Percentiles rank a stretch among this genome's conserved stretches.
These are phyloP conservation scores for Mycena albidolilacea DNA, from an alignment of 768 basidiomycete species.

Conservation along the genomic window DNA sequence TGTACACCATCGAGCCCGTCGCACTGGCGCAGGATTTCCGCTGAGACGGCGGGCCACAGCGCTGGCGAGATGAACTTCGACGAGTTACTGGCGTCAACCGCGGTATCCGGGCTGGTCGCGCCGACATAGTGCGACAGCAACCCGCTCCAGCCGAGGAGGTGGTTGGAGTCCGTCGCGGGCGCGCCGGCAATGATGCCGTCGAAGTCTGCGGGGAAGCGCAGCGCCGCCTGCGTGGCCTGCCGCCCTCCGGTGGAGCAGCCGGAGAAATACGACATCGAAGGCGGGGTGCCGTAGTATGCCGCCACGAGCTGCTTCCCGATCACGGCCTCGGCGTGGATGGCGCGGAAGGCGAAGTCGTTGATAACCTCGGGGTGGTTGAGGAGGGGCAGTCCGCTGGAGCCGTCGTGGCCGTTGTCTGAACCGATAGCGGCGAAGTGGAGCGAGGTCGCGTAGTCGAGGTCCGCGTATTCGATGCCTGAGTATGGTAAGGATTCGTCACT, in stretches of 20 bases:
- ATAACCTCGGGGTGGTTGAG: not conserved
- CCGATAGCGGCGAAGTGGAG: not conserved
- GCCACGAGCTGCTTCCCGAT: not conserved
- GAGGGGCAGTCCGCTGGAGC: not conserved
- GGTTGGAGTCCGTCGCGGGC: not conserved
- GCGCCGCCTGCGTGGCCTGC: not conserved
- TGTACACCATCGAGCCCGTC: not conserved
- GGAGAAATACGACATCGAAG: not conserved
- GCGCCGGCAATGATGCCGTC: not conserved
- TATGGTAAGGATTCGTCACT: not conserved
- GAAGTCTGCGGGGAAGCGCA: not conserved
- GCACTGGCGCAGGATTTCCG: not conserved
- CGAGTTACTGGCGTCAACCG: not conserved
- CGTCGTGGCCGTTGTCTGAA: slow-evolving; percentile 1
- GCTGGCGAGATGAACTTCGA: not conserved
- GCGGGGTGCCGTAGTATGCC: not conserved
- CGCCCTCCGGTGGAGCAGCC: not conserved
- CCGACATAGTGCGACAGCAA: not conserved
- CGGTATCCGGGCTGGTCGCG: not conserved
- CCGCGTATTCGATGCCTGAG: not conserved
- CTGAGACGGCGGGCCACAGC: not conserved
- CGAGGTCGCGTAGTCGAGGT: not conserved
- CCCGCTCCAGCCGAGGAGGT: not conserved
- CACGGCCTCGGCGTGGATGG: not conserved
- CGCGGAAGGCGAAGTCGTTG: not conserved